Evolutionary conservation across 202 grass and related monocot genomes (phyloP).

Genomic region (Zoysia matrella): DNA sequence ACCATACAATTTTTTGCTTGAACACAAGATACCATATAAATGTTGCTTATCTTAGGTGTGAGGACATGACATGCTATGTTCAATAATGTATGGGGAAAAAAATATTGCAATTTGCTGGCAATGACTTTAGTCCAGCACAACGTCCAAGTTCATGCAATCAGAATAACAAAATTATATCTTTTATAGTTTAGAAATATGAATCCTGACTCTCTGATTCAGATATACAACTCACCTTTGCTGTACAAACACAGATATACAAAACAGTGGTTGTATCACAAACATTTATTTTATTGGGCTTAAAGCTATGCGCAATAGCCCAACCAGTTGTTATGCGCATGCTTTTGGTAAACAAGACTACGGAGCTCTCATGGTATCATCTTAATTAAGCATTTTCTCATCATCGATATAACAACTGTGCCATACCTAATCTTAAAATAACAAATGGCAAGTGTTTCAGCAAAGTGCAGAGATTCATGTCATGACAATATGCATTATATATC

Average conservation of each 20-base stretch:
- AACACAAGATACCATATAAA: not conserved
- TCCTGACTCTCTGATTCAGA: not conserved
- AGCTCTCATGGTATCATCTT: not conserved
- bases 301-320: not conserved
- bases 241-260: not conserved
- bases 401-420: conserved; percentile 1
- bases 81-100: no score
- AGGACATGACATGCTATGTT: no score
- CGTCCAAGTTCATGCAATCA: not conserved
- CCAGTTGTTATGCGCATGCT: not conserved
- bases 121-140: not conserved
- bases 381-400: not conserved
- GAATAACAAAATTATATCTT: not conserved
- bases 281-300: not conserved
- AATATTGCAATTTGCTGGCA: not conserved
- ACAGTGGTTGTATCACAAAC: not conserved
- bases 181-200: not conserved
- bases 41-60: not conserved
- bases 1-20: no score
- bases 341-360: not conserved
- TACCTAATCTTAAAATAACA: not conserved
- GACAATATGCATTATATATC: not conserved
- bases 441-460: not conserved
- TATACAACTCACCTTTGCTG: not conserved
- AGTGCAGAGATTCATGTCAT: not conserved